Conservation (phyloP, 805 yeast species). For the Cyberlindnera nakhonratchasimensis region DNA sequence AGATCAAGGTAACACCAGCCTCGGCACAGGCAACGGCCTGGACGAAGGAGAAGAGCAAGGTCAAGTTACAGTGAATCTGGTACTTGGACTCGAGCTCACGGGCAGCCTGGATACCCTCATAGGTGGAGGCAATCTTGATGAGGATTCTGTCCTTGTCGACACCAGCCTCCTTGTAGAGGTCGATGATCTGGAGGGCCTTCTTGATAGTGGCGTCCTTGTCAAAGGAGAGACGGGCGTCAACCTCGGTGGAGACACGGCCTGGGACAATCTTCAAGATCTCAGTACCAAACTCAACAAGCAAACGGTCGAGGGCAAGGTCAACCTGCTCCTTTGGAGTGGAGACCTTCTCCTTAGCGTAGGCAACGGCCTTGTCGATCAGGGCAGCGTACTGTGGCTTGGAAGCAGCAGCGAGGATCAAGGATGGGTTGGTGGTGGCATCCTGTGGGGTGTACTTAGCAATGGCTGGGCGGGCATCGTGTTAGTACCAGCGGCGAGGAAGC, state of each 20-base stretch:
- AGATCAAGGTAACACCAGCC: constrained; percentile 91
- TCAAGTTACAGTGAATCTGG: constrained; percentile 92
- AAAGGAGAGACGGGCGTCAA: constrained; percentile 96
- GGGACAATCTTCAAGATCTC: constrained; percentile 93
- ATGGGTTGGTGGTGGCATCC: constrained; percentile 99
- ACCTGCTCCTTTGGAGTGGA: constrained; percentile 55
- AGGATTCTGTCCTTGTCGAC: constrained; percentile 85
- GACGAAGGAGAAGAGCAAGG: constrained; percentile 87
- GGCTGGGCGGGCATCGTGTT: too few relatives aligned
- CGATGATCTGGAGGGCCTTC: constrained; percentile 91
- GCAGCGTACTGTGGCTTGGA: constrained; percentile 85
- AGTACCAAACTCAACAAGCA: constrained; percentile 93
- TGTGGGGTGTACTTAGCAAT: constrained; percentile 98
- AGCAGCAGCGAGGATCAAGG: constrained; percentile 93
- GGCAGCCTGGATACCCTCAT: constrained; percentile 99
- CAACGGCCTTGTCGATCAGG: constrained; percentile 87
- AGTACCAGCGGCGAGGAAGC: too few relatives aligned
- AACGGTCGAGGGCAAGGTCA: constrained; percentile 79
- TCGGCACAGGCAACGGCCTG: constrained; percentile 99
- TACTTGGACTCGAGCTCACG: constrained; percentile 87
- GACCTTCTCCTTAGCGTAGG: constrained; percentile 70
- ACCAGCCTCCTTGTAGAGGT: constrained; percentile 80
- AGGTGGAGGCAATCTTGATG: constrained; percentile 96
- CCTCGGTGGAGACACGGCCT: constrained; percentile 99
- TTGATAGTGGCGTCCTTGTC: constrained; percentile 90